phyloP scores from a whole-genome alignment of 2,329 filamentous ascomycete genomes.

The Neonectria punicea region DNA sequence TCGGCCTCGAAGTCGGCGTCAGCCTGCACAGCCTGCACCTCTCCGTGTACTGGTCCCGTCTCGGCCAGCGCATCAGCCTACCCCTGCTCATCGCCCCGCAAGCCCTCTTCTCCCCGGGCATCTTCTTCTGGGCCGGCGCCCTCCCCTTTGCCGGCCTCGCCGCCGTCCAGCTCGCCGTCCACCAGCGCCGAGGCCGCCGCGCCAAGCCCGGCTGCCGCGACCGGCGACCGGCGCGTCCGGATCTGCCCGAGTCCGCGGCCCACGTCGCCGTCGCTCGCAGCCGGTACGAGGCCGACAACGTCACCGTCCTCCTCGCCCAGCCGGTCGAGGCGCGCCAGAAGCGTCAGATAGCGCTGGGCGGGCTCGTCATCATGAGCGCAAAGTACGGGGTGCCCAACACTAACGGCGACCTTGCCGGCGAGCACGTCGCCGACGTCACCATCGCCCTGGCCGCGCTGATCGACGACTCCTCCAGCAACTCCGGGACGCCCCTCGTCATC shows the following conservation, averaged over 20 bases:
- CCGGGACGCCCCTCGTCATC: constrained; percentile 49
- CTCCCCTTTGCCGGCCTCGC: constrained; percentile 55
- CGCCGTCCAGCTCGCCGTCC: constrained; percentile 47
- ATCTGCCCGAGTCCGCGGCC: constrained; percentile 23
- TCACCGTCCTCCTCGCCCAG: constrained; percentile 54
- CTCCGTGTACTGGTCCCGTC: constrained; percentile 59
- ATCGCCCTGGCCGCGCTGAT: constrained; percentile 59
- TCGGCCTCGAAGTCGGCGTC: constrained; percentile 58
- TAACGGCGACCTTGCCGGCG: constrained; percentile 46
- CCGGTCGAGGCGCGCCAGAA: constrained; percentile 53
- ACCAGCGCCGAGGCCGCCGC: constrained; percentile 26
- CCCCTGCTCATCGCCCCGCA: constrained; percentile 54
- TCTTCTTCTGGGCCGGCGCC: constrained; percentile 53
- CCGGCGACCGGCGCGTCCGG: constrained; percentile 18
- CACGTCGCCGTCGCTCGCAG: constrained; percentile 46
- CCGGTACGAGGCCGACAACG: constrained; percentile 57
- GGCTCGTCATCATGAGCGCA: constrained; percentile 60
- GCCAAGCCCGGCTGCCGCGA: constrained; percentile 8
- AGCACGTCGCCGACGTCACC: constrained; percentile 62
- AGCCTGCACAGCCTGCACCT: constrained; percentile 55
- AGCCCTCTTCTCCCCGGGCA: constrained; percentile 37
- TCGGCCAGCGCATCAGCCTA: constrained; percentile 56
- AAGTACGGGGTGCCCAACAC: constrained; percentile 56
- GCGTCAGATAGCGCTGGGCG: constrained; percentile 47
- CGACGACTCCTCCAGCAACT: constrained; percentile 40